Conservation (phyloP, 2,329 filamentous ascomycete genomes). For the Seiridium cupressi region DNA sequence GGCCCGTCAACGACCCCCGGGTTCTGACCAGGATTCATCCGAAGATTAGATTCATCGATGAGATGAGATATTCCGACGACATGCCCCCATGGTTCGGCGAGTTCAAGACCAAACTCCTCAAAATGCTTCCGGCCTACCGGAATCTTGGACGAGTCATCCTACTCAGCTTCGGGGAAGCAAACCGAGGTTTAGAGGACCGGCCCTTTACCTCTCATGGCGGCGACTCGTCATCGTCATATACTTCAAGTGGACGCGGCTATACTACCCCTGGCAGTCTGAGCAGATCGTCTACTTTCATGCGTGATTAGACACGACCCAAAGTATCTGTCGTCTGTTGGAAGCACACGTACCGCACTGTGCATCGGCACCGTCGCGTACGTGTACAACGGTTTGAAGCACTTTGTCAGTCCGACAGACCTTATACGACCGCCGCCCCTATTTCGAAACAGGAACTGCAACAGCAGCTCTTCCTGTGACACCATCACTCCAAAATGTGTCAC, state of each 20-base stretch:
- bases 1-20: constrained; percentile 8
- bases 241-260: neutral
- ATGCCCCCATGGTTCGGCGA: constrained; percentile 9
- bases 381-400: too few species aligned
- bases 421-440: too few species aligned
- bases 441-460: too few species aligned
- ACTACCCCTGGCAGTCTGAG: neutral
- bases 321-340: too few species aligned
- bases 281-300: neutral
- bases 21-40: constrained; percentile 4
- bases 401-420: too few species aligned
- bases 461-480: too few species aligned
- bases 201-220: neutral
- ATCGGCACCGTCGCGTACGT: too few species aligned
- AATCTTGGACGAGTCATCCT: constrained; percentile 6
- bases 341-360: too few species aligned
- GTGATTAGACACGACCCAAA: neutral
- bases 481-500: too few species aligned
- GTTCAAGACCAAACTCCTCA: constrained; percentile 7
- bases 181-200: neutral
- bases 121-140: constrained; percentile 3
- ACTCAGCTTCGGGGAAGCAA: neutral
- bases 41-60: constrained; percentile 1
- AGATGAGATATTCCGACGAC: constrained; percentile 7
- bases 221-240: neutral